A percentile compares a stretch with the other conserved stretches of the same genome.
Conservation (phyloP, 768 basidiomycete species). For the Mycena amicta region DNA sequence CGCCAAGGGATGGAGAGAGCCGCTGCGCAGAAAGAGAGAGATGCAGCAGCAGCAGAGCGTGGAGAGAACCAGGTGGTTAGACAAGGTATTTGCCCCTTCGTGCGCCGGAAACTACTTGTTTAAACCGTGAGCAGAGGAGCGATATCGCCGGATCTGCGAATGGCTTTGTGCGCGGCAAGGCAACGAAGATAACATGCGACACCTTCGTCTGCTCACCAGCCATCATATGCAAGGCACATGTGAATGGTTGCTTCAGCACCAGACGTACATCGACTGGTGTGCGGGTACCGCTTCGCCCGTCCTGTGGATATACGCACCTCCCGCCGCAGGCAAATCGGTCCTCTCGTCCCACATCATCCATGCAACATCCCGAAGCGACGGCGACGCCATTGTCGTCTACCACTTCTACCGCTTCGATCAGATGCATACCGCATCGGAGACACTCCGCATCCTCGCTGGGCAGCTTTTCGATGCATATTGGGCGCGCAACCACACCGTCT, state of each 20-base stretch:
- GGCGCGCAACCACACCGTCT: neutral
- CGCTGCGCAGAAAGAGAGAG: slow-evolving; percentile 14
- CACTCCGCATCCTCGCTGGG: slow-evolving; percentile 22
- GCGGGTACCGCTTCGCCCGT: slow-evolving; percentile 1
- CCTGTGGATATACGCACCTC: slow-evolving; percentile 24
- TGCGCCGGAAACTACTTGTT: neutral
- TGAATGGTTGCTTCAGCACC: slow-evolving; percentile 14
- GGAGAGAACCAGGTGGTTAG: slow-evolving; percentile 1
- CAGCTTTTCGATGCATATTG: slow-evolving; percentile 20
- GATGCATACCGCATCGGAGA: slow-evolving; percentile 7
- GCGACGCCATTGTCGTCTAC: slow-evolving; percentile 15
- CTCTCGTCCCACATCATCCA: slow-evolving; percentile 24
- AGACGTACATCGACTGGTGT: slow-evolving; percentile 11
- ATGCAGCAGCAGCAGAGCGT: slow-evolving; percentile 1
- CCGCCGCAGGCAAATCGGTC: slow-evolving; percentile 26
- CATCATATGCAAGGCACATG: slow-evolving; percentile 10
- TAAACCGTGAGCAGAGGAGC: slow-evolving; percentile 7
- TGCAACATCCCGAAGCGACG: neutral
- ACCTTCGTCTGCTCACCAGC: neutral
- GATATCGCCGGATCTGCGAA: slow-evolving; percentile 1
- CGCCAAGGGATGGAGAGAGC: slow-evolving; percentile 9
- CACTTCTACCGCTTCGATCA: slow-evolving; percentile 26
- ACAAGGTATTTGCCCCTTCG: slow-evolving; percentile 6
- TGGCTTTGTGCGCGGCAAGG: slow-evolving; percentile 20
- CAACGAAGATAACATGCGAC: slow-evolving; percentile 10